Base-by-base conservation (phyloP, 2,329 filamentous ascomycete genomes). In the Stemphylium beticola region DNA sequence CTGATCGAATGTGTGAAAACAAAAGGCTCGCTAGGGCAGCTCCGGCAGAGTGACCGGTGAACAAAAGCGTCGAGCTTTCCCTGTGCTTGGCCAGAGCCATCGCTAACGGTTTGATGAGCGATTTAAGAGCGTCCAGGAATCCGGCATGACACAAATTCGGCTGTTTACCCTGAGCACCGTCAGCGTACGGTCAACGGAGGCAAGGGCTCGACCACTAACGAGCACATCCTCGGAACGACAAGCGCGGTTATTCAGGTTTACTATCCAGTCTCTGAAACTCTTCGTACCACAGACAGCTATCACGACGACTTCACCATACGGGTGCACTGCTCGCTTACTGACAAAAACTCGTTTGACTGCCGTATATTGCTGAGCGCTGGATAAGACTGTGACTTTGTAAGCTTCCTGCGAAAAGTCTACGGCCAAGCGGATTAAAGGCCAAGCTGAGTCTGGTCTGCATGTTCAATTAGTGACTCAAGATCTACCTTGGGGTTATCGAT, bases 1-100 rank as follows among this genome's bases (percentile, higher is more conserved):
- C 18, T 3, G 44, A 38, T 38, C 24, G 20, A 22, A 31, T 22
- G 9, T 47, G 34, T 37, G 34, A n/a, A 47, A 38, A 47, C 20
- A 47, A 39, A 18, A 47, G 33, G 34, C 44, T 47, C 24, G 34
- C 44, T 7, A 26, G 37, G 34, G 44, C 44, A 12, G 44, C 44
- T 20, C 44, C 44, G 9, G 44, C 44, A 12, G 44, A 47, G 36
- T 47, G 34, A 8, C 44, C 44, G 26, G 34, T 47, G 22, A 47
- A 47, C n/a, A 47, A 38, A 12, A 47, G 44, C 18, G 44, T 47
- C 34, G 36, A 37, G 10, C 22, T 22, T 9, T 47, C 22, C 44
- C 31, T 20, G 33, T 18, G 26, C 14, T 37, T 20, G n/a, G 18
- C n/a, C 10, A 47, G 36, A 39, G 32, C 38, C 9, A 15, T 18